Evolutionary conservation across 108 stramenopile species (phyloP).

Genomic region (Licmophora abbreviata): DNA sequence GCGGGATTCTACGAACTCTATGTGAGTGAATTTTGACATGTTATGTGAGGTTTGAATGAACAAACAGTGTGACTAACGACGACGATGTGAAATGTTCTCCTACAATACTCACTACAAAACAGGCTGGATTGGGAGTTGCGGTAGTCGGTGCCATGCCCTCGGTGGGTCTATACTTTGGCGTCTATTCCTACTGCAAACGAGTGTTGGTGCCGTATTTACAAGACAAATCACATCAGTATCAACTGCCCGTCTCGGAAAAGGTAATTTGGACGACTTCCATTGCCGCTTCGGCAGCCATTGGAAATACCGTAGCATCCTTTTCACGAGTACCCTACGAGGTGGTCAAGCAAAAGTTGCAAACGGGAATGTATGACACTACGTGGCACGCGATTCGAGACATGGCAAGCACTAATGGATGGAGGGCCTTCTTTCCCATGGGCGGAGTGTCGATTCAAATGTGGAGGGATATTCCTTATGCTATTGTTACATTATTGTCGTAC

Average conservation of each 20-base stretch:
- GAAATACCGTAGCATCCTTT: conserved; percentile 83
- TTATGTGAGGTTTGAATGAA: neutral
- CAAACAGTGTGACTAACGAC: conserved; percentile 3
- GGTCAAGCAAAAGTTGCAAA: conserved; percentile 91
- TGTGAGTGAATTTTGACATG: conserved; percentile 19
- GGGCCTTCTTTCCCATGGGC: conserved; percentile 81
- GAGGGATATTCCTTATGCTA: conserved; percentile 94
- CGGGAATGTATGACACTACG: conserved; percentile 67
- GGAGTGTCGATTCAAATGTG: conserved; percentile 85
- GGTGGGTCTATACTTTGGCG: conserved; percentile 85
- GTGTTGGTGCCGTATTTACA: conserved; percentile 27
- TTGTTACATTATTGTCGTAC: conserved; percentile 86
- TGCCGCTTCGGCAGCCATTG: conserved; percentile 77
- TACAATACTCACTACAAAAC: neutral
- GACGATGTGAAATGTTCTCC: conserved; percentile 1
- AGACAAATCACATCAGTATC: conserved; percentile 2
- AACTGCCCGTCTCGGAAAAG: neutral
- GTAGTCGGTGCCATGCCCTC: conserved; percentile 79
- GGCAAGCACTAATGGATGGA: conserved; percentile 41
- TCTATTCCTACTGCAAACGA: conserved; percentile 78
- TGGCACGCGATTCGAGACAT: conserved; percentile 53
- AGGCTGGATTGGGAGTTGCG: conserved; percentile 74
- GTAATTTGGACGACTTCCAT: conserved; percentile 39
- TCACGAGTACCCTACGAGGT: conserved; percentile 96
- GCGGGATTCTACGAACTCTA: conserved; percentile 77